Base-by-base conservation (phyloP, 345 rosid species). In the Limnanthes douglasii region DNA sequence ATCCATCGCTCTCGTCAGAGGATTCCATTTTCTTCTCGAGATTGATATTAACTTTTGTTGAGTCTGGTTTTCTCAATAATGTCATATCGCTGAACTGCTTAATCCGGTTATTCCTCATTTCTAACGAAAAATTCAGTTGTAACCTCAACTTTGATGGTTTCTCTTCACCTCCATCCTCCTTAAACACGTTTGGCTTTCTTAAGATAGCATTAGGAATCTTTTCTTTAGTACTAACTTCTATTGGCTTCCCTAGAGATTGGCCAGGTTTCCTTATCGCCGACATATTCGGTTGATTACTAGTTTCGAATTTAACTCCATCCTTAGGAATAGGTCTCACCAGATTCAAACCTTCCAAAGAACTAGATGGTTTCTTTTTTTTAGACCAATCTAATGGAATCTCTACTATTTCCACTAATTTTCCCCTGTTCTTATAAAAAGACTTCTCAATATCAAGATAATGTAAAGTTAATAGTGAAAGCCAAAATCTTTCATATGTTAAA, bases 51-150 rank as follows among this genome's bases (percentile, higher is more conserved):
- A 32, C 42, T 11, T 13, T 64, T 23, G 43, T 3, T n/a, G 58
- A 60, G 41, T 65, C 72, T 0, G 78, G 94, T 59, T 54, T 76
- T 29, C 81, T 69, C 71, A 77, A 62, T 53, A 82, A 42, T 16
- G 73, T 74, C 84, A 77, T 72, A 27, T 84, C 94, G 63, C 84
- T 77, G 47, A 77, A 79, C 45, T 72, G 86, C n/a, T n/a, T n/a
- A 2, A 22, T 39, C 24, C 37, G 65, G 35, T 59, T 70, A 45
- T 57, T 70, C 40, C 67, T 62, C 86, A 77, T 61, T 50, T 53
- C 67, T 51, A 75, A 27, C 5, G 84, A 77, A 60, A 84, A 65
- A 61, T 76, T 90, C 8, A 74, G 68, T 41, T 59, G 62, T 42
- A 79, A 62, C 33, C 62, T 67, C 59, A 74, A 51, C 57, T 60